phyloP scores from a whole-genome alignment of 768 basidiomycete species.

The Mycena belliarum region DNA sequence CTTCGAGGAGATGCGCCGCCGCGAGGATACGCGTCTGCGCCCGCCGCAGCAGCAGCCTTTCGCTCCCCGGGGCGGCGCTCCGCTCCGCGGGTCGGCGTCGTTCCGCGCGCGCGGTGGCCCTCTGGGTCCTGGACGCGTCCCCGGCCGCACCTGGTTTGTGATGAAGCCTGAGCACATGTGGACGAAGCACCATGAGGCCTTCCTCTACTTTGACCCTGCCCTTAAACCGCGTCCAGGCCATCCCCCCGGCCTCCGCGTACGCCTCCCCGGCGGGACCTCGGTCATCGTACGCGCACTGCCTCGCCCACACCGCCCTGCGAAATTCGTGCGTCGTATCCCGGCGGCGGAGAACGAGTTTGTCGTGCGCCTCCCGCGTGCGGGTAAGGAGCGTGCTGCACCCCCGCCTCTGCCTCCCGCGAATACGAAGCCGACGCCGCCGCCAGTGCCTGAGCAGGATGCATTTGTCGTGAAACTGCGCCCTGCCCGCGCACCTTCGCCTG shows the following conservation, averaged over 20 bases:
- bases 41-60: constrained; percentile 23
- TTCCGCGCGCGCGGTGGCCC: constrained; percentile 32
- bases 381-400: constrained; percentile 3
- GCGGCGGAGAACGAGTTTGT: background rate
- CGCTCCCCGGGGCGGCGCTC: constrained; percentile 39
- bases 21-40: constrained; percentile 59
- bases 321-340: constrained; percentile 22
- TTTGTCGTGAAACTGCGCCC: constrained; percentile 15
- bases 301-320: constrained; percentile 11
- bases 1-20: constrained; percentile 82
- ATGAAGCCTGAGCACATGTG: constrained; percentile 80
- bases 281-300: constrained; percentile 45
- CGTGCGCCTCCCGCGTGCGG: constrained; percentile 15
- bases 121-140: constrained; percentile 29
- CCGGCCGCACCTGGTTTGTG: constrained; percentile 63
- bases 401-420: background rate
- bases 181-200: constrained; percentile 82
- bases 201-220: constrained; percentile 64
- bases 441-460: background rate
- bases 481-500: background rate
- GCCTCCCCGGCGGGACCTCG: constrained; percentile 52
- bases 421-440: background rate
- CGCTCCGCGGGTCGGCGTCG: constrained; percentile 17
- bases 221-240: constrained; percentile 61
- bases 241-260: constrained; percentile 58